A percentile compares a stretch with the other conserved stretches of the same genome.
phyloP scores from a whole-genome alignment of 345 rosid species.

The Eucalyptus polyanthemos region DNA sequence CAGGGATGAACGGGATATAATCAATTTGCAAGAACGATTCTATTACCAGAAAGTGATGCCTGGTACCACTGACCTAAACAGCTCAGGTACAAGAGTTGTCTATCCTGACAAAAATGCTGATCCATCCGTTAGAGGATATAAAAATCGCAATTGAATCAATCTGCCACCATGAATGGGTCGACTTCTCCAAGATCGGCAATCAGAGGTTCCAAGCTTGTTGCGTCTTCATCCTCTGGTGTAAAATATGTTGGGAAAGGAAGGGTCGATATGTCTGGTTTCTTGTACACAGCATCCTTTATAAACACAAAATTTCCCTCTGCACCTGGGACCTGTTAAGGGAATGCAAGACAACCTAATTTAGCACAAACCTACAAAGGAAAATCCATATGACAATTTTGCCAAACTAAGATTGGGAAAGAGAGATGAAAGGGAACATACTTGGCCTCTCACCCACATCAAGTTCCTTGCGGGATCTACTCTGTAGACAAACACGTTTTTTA shows the following conservation, averaged over 20 bases:
- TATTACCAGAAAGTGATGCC: not conserved
- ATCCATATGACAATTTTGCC: not conserved
- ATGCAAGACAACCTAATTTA: not conserved
- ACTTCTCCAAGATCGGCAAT: conserved; percentile 76
- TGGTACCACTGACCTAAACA: not conserved
- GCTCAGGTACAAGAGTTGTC: not conserved
- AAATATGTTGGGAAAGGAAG: conserved; percentile 93
- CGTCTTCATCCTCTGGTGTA: conserved; percentile 48
- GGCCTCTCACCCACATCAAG: conserved; percentile 93
- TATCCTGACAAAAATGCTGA: not conserved
- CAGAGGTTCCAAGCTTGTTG: conserved; percentile 28
- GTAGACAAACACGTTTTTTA: conserved; percentile 90
- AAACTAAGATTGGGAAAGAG: not conserved
- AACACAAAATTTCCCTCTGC: conserved; percentile 88
- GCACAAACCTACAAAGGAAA: not conserved
- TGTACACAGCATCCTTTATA: conserved; percentile 69
- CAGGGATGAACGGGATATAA: not conserved
- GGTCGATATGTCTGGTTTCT: conserved; percentile 55
- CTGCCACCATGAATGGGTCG: conserved; percentile 83
- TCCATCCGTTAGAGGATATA: not conserved
- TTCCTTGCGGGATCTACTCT: conserved; percentile 86
- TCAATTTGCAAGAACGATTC: not conserved
- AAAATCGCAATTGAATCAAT: conserved; percentile 5
- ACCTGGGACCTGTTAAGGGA: conserved; percentile 62
- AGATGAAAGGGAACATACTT: conserved; percentile 35